Conservation (phyloP, 2,329 filamentous ascomycete genomes). For the Graphilbum ipis-grandicollis region DNA sequence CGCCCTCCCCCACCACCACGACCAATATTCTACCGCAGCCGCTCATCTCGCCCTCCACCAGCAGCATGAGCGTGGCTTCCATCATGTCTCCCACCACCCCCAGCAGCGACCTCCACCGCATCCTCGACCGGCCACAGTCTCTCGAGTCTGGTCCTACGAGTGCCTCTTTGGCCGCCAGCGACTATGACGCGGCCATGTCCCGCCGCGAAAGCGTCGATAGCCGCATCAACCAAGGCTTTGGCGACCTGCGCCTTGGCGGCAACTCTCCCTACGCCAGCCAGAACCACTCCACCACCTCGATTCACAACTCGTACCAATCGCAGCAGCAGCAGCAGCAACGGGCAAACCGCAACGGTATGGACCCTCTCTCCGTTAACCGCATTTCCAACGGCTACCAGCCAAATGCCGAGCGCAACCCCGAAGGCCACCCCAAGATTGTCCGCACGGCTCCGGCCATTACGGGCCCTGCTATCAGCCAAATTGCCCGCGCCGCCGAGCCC, state of each 20-base stretch:
- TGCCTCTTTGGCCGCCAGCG: slow-evolving; percentile 5
- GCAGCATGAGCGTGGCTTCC: slow-evolving; percentile 48
- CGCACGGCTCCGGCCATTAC: slow-evolving; percentile 62
- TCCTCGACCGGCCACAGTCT: slow-evolving; percentile 21
- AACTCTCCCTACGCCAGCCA: slow-evolving; percentile 59
- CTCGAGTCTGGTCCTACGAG: slow-evolving; percentile 21
- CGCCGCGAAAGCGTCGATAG: slow-evolving; percentile 68
- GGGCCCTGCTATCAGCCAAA: slow-evolving; percentile 46
- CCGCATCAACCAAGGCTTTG: slow-evolving; percentile 55
- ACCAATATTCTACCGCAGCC: slow-evolving; percentile 32
- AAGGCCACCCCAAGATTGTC: slow-evolving; percentile 30
- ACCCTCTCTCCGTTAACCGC: slow-evolving; percentile 35
- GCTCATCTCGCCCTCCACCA: slow-evolving; percentile 35
- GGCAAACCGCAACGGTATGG: slow-evolving; percentile 24
- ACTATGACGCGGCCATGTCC: slow-evolving; percentile 19
- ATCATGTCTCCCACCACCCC: slow-evolving; percentile 45
- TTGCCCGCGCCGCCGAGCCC: slow-evolving; percentile 55
- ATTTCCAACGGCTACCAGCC: slow-evolving; percentile 51
- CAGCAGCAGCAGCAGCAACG: slow-evolving; percentile 38
- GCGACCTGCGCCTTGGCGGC: slow-evolving; percentile 50
- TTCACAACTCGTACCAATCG: slow-evolving; percentile 52
- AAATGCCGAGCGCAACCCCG: slow-evolving; percentile 38
- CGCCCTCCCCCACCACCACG: slow-evolving; percentile 38
- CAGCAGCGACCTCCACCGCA: slow-evolving; percentile 24
- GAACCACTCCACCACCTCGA: slow-evolving; percentile 59